phyloP scores from a whole-genome alignment of 257 asterid genomes.

The Solanum chmielewskii region DNA sequence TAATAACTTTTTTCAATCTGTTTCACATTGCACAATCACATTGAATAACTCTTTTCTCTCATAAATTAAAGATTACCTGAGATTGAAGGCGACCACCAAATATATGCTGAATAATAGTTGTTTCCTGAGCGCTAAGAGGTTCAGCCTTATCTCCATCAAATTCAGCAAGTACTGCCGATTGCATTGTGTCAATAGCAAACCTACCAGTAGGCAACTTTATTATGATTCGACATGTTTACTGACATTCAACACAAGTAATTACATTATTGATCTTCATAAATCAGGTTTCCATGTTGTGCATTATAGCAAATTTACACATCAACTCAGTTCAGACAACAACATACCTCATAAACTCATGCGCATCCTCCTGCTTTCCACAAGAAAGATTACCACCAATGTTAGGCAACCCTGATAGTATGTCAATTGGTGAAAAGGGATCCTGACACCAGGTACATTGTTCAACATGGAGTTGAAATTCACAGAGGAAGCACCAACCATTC shows the following conservation, averaged over 20 bases:
- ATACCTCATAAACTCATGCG: constrained; percentile 97
- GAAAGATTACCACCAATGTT: constrained; percentile 90
- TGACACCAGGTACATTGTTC: constrained; percentile 47
- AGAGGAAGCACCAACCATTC: constrained; percentile 85
- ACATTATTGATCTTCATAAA: background rate
- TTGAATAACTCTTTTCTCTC: background rate
- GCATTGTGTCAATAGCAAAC: constrained; percentile 97
- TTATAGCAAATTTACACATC: background rate
- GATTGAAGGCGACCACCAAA: constrained; percentile 95
- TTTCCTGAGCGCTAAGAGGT: constrained; percentile 65
- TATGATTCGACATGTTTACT: background rate
- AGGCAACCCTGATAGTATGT: constrained; percentile 73
- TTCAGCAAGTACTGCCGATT: constrained; percentile 79
- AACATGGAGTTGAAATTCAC: constrained; percentile 79
- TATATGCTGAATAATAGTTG: constrained; percentile 92
- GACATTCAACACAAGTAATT: background rate
- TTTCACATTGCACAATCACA: background rate
- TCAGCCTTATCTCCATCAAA: constrained; percentile 87
- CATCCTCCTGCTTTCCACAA: constrained; percentile 93
- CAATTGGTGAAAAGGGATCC: constrained; percentile 77
- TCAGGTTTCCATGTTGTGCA: background rate
- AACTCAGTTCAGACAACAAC: background rate
- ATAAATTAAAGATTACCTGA: constrained; percentile 44
- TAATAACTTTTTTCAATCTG: background rate
- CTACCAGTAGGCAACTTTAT: constrained; percentile 23